phyloP scores from a whole-genome alignment of 2,329 filamentous ascomycete species.

The Neurospora crassa region DNA sequence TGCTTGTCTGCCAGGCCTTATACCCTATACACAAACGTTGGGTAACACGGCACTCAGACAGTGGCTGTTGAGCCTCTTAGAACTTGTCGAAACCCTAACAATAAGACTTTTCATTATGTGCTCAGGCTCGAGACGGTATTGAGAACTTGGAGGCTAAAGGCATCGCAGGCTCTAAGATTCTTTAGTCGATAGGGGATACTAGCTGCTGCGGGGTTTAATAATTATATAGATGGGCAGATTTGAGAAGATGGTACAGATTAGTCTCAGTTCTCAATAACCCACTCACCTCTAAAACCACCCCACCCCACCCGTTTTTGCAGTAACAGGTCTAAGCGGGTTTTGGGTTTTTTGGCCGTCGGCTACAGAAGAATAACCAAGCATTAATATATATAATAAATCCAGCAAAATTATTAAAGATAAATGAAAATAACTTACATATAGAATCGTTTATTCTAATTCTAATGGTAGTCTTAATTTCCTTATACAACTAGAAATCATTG shows the following conservation, averaged over 20 bases:
- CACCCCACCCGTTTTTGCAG: too few species aligned
- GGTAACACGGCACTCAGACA: background rate
- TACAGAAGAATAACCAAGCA: too few species aligned
- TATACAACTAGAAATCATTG: too few species aligned
- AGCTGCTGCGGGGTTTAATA: constrained; percentile 4
- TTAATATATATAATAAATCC: too few species aligned
- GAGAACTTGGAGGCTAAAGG: constrained; percentile 72
- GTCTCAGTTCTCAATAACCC: too few species aligned
- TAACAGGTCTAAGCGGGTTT: too few species aligned
- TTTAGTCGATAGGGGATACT: constrained; percentile 85
- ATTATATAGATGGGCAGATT: background rate
- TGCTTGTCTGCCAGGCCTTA: background rate
- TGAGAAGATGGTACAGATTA: constrained; percentile 31
- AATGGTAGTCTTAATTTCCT: too few species aligned
- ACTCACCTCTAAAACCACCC: too few species aligned
- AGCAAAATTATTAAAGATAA: too few species aligned
- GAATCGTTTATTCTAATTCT: too few species aligned
- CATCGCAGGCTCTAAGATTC: constrained; percentile 78
- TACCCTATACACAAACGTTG: background rate
- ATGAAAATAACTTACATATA: too few species aligned
- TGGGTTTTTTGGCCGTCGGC: too few species aligned
- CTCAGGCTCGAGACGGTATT: constrained; percentile 40
- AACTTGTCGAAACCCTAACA: constrained; percentile 29
- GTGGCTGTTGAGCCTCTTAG: constrained; percentile 12
- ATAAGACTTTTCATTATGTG: constrained; percentile 37